These are phyloP conservation scores for Triticum dicoccoides DNA, from an alignment of 176 grass and related monocot species.

Conservation along the genomic window DNA sequence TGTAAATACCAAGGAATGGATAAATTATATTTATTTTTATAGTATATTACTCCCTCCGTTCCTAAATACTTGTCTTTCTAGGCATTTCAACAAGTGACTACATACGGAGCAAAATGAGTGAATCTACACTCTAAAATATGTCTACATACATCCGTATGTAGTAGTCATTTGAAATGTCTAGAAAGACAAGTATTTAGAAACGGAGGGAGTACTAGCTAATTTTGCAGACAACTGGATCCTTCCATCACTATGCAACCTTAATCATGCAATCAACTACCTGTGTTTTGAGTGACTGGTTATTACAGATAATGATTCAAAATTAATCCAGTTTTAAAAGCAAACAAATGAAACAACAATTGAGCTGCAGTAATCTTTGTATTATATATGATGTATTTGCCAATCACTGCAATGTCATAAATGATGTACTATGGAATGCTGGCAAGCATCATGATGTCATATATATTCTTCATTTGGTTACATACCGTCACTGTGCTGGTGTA, in stretches of 20 bases:
- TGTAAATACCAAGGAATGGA: background rate
- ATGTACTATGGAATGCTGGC: background rate
- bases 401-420: background rate
- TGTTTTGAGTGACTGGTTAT: background rate
- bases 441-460: background rate
- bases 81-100: too few relatives aligned
- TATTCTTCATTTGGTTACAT: background rate
- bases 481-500: constrained; percentile 36
- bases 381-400: background rate
- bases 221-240: background rate
- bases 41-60: background rate
- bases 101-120: too few relatives aligned
- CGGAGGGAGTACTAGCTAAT: background rate
- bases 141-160: too few relatives aligned
- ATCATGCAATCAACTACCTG: constrained; percentile 3
- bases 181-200: too few relatives aligned
- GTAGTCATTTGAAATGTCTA: too few relatives aligned
- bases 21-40: background rate
- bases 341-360: background rate
- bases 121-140: too few relatives aligned
- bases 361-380: background rate
- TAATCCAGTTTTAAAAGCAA: background rate
- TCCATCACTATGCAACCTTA: background rate
- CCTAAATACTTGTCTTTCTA: too few relatives aligned
- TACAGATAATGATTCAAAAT: background rate